phyloP scores from a whole-genome alignment of 176 grass and related monocot species.

The Phyllostachys edulis region DNA sequence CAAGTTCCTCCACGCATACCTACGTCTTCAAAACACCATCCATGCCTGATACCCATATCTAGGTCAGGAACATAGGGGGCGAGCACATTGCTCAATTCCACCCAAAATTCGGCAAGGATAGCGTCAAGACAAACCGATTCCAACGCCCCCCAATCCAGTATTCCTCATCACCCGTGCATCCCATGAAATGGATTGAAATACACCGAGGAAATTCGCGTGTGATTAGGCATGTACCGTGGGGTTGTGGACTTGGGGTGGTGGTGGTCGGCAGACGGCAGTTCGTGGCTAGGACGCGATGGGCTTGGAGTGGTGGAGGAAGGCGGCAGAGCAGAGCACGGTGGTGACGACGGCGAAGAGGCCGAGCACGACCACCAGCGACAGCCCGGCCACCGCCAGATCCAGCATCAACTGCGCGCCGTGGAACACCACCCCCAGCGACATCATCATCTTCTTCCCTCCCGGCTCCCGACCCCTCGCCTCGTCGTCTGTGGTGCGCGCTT shows the following conservation, averaged over 20 bases:
- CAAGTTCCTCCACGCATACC: no score
- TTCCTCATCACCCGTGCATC: background rate
- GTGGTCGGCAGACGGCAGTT: background rate
- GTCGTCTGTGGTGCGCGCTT: conserved; percentile 4
- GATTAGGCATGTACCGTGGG: conserved; percentile 32
- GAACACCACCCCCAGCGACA: conserved; percentile 49
- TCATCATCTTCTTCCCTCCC: background rate
- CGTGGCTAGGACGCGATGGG: conserved; percentile 37
- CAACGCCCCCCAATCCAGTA: background rate
- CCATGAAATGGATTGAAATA: conserved; percentile 6
- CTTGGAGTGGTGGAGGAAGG: conserved; percentile 81
- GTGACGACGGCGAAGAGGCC: conserved; percentile 72
- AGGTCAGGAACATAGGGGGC: background rate
- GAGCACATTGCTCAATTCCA: background rate
- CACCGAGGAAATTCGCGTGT: background rate
- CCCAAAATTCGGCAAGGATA: background rate
- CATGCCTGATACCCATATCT: background rate
- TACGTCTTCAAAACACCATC: background rate
- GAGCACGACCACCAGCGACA: conserved; percentile 71
- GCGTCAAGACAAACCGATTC: background rate
- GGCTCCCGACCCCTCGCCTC: background rate
- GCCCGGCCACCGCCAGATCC: conserved; percentile 75
- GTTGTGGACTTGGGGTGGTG: background rate
- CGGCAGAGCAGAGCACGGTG: conserved; percentile 65
- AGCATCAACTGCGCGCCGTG: conserved; percentile 60